Percentiles rank a stretch among this genome's conserved stretches.
Evolutionary conservation across 352 stramenopile species (phyloP).

Genomic region (Phytopythium cucurbitacearum): DNA sequence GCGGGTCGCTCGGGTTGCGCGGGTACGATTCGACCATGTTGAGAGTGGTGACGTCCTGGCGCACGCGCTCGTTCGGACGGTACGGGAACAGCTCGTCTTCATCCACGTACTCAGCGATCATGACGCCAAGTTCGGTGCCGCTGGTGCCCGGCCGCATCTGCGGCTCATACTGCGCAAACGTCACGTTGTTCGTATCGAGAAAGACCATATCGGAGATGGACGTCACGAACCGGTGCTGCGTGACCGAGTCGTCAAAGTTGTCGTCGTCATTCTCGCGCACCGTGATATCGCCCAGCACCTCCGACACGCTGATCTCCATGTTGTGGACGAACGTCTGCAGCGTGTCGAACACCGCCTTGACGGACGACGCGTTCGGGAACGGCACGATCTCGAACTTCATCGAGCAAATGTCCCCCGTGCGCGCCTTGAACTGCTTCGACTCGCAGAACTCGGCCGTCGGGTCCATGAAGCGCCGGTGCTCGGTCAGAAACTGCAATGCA

Average conservation of each 20-base stretch:
- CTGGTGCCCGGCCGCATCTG: conserved; percentile 2
- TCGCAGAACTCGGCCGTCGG: conserved; percentile 27
- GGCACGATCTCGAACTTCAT: conserved; percentile 39
- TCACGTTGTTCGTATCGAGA: conserved; percentile 36
- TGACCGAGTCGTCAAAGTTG: conserved; percentile 16
- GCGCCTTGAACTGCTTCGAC: conserved; percentile 31
- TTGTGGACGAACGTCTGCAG: conserved; percentile 38
- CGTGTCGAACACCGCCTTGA: conserved; percentile 33
- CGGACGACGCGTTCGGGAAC: conserved; percentile 20
- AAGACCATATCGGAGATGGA: conserved; percentile 20
- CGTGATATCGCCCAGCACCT: conserved; percentile 32
- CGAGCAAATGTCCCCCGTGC: conserved; percentile 24
- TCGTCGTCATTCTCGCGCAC: conserved; percentile 53
- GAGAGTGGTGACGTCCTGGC: conserved; percentile 29
- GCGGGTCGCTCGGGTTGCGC: neutral
- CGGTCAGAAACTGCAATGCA: conserved; percentile 26
- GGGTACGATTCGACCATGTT: conserved; percentile 15
- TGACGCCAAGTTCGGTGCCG: conserved; percentile 19
- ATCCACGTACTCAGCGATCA: conserved; percentile 32
- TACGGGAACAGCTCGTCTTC: conserved; percentile 44
- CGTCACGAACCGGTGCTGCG: conserved; percentile 34
- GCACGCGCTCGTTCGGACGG: conserved; percentile 19
- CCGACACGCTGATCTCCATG: conserved; percentile 45
- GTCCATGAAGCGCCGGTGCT: conserved; percentile 31
- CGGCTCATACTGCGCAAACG: conserved; percentile 29